A percentile compares a stretch with the other conserved stretches of the same genome.
These are phyloP conservation scores for Phialemonium atrogriseum DNA, from an alignment of 2,329 filamentous ascomycete genomes.

Conservation along the genomic window DNA sequence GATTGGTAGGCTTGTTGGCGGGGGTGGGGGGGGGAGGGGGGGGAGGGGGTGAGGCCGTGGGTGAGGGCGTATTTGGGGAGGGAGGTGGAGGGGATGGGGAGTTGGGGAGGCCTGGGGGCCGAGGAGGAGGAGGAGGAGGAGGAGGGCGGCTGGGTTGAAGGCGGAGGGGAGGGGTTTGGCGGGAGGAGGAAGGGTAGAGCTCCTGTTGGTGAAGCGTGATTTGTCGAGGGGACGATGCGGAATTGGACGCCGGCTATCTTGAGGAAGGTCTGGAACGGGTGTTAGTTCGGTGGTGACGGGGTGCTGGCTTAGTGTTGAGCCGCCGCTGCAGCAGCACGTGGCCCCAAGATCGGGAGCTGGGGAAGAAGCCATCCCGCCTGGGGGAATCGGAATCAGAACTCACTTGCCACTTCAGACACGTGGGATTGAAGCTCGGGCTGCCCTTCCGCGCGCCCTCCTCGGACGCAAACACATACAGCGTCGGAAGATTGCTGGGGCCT, in stretches of 20 bases:
- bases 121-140: conserved; percentile 62
- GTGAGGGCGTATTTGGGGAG: conserved; percentile 6
- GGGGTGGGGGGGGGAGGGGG: conserved; percentile 15
- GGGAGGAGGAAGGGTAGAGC: conserved; percentile 78
- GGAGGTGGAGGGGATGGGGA: conserved; percentile 17
- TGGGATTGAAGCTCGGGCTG: conserved; percentile 78
- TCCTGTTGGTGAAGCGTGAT: conserved; percentile 87
- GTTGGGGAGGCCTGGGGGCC: conserved; percentile 12
- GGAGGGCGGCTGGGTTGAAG: conserved; percentile 69
- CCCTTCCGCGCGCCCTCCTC: conserved; percentile 51
- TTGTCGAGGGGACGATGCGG: conserved; percentile 64
- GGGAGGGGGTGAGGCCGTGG: conserved; percentile 1
- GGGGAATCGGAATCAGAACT: conserved; percentile 18
- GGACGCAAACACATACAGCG: conserved; percentile 71
- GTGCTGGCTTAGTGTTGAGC: too few species aligned
- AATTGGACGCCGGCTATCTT: conserved; percentile 66
- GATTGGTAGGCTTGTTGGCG: conserved; percentile 69
- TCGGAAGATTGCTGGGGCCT: conserved; percentile 31
- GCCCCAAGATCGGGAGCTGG: neutral
- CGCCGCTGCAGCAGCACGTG: neutral
- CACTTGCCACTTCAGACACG: conserved; percentile 95
- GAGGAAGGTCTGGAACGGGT: conserved; percentile 60
- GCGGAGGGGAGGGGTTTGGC: conserved; percentile 22
- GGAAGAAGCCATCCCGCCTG: too few species aligned
- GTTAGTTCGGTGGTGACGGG: conserved; percentile 4